Evolutionary conservation across 1,284 basidiomycete species (phyloP), one percentile per base, ranked within the genome.

Genomic region (Moesziomyces sp.): DNA sequence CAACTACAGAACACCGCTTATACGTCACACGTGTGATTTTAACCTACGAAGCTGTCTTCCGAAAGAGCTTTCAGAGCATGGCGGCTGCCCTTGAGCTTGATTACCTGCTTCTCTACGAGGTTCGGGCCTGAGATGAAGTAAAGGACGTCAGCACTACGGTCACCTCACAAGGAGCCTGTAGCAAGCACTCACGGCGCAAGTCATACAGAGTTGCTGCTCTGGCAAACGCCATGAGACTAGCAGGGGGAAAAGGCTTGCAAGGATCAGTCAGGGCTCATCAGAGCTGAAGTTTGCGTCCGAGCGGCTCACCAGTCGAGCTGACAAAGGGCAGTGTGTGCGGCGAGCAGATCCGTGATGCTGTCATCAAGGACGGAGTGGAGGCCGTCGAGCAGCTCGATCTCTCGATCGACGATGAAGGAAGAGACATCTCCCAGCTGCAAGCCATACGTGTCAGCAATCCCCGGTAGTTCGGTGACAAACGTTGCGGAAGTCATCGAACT

Each of bases 11-110:
- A 42, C 16, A 28, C 35, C 5, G 9, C n/a, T 11, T 34, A 16
- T 14, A 16, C 9, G 24, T 16, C 1, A 26, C 18, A 9, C 23
- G 18, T 26, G 9, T 7, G 26, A 7, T 28, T 14, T 0, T 7
- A 1, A 61, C 71, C 52, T 43, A 74, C 72, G 13, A 74, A 74
- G 48, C 63, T 59, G 30, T 74, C 66, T 21, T 66, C 62, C 5
- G 66, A 58, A 6, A 74, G 54, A 3, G 58, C 72, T 44, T 74
- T 74, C 26, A 74, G 59, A 3, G 66, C 62, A 26, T 74, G 72
- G 6, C 66, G 61, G 30, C 72, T 62, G 13, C 62, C 59, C 40
- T 70, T 53, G 35, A 74, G 58, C 6, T 38, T 43, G 14, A 74
- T 35, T 0, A 63, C 56, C 21, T 65, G 72, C 11, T 70, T 59